A percentile compares a stretch with the other conserved stretches of the same genome.
These are phyloP conservation scores for Talaromyces islandicus DNA, from an alignment of 2,329 filamentous ascomycete genomes.

Conservation along the genomic window DNA sequence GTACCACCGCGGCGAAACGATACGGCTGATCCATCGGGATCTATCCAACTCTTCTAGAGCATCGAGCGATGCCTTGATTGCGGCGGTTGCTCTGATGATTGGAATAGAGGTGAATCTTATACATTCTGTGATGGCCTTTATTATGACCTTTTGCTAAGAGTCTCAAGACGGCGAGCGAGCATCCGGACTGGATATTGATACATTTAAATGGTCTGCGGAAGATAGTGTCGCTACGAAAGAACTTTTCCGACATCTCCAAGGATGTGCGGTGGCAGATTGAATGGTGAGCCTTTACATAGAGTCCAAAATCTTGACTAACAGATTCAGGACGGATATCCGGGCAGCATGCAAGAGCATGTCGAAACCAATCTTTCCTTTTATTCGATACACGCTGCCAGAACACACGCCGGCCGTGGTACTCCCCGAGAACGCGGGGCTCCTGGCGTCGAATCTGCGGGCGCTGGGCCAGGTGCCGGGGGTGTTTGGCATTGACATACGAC, in stretches of 20 bases:
- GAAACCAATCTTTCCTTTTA: slow-evolving; percentile 33
- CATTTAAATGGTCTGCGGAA: slow-evolving; percentile 34
- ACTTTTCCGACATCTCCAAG: slow-evolving; percentile 30
- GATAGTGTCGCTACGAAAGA: slow-evolving; percentile 33
- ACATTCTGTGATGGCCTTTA: neutral
- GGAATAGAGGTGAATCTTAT: slow-evolving; percentile 30
- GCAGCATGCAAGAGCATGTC: slow-evolving; percentile 33
- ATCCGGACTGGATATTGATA: slow-evolving; percentile 34
- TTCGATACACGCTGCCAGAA: slow-evolving; percentile 28
- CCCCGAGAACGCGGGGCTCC: slow-evolving; percentile 12
- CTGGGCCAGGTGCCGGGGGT: slow-evolving; percentile 28
- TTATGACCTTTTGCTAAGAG: neutral
- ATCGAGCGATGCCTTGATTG: slow-evolving; percentile 34
- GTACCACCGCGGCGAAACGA: slow-evolving; percentile 34
- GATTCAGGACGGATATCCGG: slow-evolving; percentile 32
- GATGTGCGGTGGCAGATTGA: slow-evolving; percentile 35
- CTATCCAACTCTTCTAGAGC: slow-evolving; percentile 32
- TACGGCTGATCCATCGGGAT: slow-evolving; percentile 32
- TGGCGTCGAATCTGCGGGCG: slow-evolving; percentile 28
- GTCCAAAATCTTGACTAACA: neutral
- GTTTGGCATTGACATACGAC: slow-evolving; percentile 24
- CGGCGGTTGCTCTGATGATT: slow-evolving; percentile 32
- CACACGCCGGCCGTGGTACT: slow-evolving; percentile 19
- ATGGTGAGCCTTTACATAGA: slow-evolving; percentile 21
- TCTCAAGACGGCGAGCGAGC: slow-evolving; percentile 31